These are phyloP conservation scores for Eutrema yunnanense DNA, from an alignment of 345 rosid species.

Conservation along the genomic window DNA sequence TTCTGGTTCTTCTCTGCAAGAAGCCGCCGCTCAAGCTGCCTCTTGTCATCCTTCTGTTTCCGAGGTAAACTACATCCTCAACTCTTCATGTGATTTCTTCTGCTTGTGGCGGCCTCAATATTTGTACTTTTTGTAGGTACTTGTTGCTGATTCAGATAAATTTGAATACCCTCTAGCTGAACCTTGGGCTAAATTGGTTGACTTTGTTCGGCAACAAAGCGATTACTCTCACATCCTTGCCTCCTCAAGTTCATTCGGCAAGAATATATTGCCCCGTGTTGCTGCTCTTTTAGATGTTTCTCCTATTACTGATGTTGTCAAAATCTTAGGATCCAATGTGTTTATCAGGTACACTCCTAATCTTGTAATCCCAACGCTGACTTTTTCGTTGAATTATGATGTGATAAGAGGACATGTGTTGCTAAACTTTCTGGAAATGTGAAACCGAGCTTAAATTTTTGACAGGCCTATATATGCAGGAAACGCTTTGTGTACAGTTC, in stretches of 20 bases:
- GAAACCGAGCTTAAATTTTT: not conserved
- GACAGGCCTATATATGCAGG: constrained; percentile 98
- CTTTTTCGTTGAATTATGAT: not conserved
- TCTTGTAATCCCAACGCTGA: not conserved
- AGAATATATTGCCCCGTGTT: constrained; percentile 78
- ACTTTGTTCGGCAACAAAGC: constrained; percentile 57
- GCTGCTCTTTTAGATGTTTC: constrained; percentile 93
- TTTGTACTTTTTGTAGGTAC: constrained; percentile 44
- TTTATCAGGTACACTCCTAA: constrained; percentile 56
- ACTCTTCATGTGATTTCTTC: not conserved
- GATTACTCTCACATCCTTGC: constrained; percentile 72
- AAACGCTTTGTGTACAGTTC: constrained; percentile 84
- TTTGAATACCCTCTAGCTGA: constrained; percentile 71
- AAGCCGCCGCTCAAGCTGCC: constrained; percentile 71
- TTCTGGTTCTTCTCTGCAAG: constrained; percentile 66
- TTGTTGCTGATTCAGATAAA: constrained; percentile 81
- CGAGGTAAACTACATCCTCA: constrained; percentile 34
- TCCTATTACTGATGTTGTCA: constrained; percentile 86
- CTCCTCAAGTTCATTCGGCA: constrained; percentile 85
- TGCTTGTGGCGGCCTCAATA: not conserved
- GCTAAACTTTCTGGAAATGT: not conserved
- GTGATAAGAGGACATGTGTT: not conserved
- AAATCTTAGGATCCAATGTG: constrained; percentile 48
- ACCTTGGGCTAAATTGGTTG: constrained; percentile 83
- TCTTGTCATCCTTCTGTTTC: constrained; percentile 75